Conservation (phyloP, 73 alveolate genomes). For the Stentor coeruleus region DNA sequence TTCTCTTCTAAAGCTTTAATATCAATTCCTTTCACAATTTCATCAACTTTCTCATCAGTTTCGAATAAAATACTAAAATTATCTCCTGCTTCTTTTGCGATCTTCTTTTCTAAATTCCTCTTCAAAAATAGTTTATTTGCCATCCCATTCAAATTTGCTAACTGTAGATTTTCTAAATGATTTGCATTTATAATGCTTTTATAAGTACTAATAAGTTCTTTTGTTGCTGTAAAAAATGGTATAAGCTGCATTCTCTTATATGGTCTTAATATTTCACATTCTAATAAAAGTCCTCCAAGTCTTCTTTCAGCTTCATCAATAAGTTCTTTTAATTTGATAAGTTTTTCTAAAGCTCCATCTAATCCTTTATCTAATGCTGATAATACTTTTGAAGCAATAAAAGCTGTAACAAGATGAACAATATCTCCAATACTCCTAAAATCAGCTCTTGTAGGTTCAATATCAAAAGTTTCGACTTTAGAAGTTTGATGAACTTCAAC, state of each 20-base stretch:
- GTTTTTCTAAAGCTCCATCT: neutral
- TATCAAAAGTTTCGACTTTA: neutral
- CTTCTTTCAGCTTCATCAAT: neutral
- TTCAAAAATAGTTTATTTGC: constrained; percentile 10
- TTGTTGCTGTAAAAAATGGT: constrained; percentile 11
- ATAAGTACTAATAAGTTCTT: neutral
- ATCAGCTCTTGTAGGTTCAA: constrained; percentile 22
- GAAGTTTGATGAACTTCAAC: constrained; percentile 2
- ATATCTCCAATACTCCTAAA: neutral
- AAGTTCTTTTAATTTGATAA: neutral
- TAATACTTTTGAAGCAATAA: neutral
- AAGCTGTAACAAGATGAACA: neutral
- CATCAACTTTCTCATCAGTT: constrained; percentile 1
- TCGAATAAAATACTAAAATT: neutral
- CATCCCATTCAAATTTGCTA: neutral
- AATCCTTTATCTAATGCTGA: neutral
- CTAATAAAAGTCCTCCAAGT: neutral
- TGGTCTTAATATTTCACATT: neutral
- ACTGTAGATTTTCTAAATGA: neutral
- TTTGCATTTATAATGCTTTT: neutral
- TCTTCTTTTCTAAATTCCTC: neutral
- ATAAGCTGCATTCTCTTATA: neutral
- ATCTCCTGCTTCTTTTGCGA: constrained; percentile 20
- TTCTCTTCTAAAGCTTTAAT: neutral
- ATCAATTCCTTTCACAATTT: neutral